Base-by-base conservation (phyloP, 148 eudicot species). In the Nepenthes mirabilis region DNA sequence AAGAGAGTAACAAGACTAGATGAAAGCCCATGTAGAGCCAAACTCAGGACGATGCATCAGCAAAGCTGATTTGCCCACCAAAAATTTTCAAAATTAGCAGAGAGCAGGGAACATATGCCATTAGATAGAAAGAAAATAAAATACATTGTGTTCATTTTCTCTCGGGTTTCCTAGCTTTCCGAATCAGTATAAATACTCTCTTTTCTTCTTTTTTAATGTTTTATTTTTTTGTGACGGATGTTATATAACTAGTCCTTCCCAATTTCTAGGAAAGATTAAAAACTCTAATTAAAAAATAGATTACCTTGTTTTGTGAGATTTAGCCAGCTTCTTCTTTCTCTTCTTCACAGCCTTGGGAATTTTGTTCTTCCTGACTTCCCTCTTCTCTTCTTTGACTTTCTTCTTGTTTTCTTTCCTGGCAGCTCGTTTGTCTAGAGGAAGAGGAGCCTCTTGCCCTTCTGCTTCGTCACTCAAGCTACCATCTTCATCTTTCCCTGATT, bases 341-440 rank as follows among this genome's bases (percentile, higher is more conserved):
- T 93, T 93, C 80, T 93, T 93, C 50, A 75, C 65, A 2, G 95
- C 91, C 73, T 93, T 89, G 0, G 96, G 91, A 43, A 78, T 68
- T 70, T 93, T 93, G 36, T 66, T 84, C 78, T 93, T 88, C 45
- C 99, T 78, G 14, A 91, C 74, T 65, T 93, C 95, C 68, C 95
- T 82, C 75, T 93, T 84, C 77, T 86, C 95, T 76, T 93, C 96
- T 77, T 89, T 93, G 1, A 89, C 99, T 59, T 93, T 89, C 82
- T 86, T 93, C 85, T 93, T 93, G 75, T 93, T 84, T 69, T 83
- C 91, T 69, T 89, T 93, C 67, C 95, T 75, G 3, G 91, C 95
- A 2, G 87, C 89, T 74, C 79, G 86, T 59, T 55, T 82, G 6
- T 89, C 89, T 12, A 35, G 70, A 4, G 88, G 90, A 2, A 72